These are phyloP conservation scores for Trichophyton equinum DNA, from an alignment of 2,329 filamentous ascomycete genomes.

Conservation along the genomic window DNA sequence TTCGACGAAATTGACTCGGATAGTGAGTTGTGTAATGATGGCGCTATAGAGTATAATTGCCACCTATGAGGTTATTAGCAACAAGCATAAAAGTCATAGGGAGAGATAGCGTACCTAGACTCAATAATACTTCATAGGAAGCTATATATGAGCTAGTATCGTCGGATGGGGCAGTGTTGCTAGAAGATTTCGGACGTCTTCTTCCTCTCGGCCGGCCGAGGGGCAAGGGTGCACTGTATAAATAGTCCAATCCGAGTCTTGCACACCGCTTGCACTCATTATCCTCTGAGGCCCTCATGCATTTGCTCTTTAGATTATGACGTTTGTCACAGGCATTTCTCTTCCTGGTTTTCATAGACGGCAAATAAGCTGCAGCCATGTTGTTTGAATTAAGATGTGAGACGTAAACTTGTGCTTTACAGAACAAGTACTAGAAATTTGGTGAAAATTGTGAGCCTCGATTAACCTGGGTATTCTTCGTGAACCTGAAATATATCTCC, in stretches of 20 bases:
- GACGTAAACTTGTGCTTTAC: not conserved
- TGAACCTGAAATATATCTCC: not conserved
- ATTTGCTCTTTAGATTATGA: slow-evolving; percentile 3
- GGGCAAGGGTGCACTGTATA: not conserved
- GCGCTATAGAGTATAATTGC: not conserved
- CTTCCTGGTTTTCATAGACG: not conserved
- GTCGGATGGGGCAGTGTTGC: not conserved
- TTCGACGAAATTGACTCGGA: not conserved
- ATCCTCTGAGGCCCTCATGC: not conserved
- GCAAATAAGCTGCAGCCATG: not conserved
- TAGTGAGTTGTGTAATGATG: not conserved
- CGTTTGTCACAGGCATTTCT: slow-evolving; percentile 3
- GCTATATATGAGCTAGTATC: not conserved
- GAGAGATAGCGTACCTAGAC: not conserved
- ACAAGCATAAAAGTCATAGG: too few relatives aligned
- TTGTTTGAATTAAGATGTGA: not conserved
- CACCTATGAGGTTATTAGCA: not conserved
- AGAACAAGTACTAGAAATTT: not conserved
- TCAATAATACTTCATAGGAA: not conserved
- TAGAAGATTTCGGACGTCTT: not conserved
- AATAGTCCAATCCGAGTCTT: not conserved
- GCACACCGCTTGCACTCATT: not conserved
- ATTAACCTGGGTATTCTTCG: not conserved
- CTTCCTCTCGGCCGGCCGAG: not conserved
- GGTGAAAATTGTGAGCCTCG: not conserved